A percentile compares a stretch with the other conserved stretches of the same genome.
phyloP scores from a whole-genome alignment of 83 land plant genomes.

The Larix sibirica region DNA sequence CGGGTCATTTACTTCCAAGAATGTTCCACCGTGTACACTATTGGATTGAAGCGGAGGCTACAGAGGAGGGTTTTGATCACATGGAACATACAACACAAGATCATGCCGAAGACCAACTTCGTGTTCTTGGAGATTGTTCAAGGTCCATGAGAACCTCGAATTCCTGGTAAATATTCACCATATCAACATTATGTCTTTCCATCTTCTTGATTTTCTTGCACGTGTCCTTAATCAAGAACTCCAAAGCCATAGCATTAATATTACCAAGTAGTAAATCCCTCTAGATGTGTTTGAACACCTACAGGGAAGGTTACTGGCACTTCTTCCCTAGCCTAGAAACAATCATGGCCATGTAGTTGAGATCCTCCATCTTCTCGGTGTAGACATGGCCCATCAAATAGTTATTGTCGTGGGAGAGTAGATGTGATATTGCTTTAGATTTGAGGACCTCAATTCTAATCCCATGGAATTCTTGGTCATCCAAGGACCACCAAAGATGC shows the following conservation, averaged over 20 bases:
- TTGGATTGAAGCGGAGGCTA: too few species aligned
- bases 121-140: too few species aligned
- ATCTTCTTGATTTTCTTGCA: too few species aligned
- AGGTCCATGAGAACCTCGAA: too few species aligned
- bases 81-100: too few species aligned
- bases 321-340: conserved; percentile 49
- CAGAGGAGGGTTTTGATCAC: too few species aligned
- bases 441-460: conserved; percentile 41
- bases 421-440: conserved; percentile 50
- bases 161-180: too few species aligned
- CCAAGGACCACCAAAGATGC: conserved; percentile 53
- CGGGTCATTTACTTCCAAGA: too few species aligned
- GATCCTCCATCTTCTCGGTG: conserved; percentile 62
- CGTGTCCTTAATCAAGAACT: too few species aligned
- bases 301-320: conserved; percentile 34
- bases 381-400: conserved; percentile 68
- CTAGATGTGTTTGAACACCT: conserved; percentile 52
- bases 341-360: conserved; percentile 43
- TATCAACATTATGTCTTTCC: too few species aligned
- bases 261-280: conserved; percentile 43
- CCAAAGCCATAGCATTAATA: conserved; percentile 25
- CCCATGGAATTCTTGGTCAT: conserved; percentile 50
- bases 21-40: too few species aligned
- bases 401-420: conserved; percentile 57
- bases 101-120: too few species aligned